These are phyloP conservation scores for Aschersonia sp. DNA, from an alignment of 2,329 filamentous ascomycete genomes.

Conservation along the genomic window DNA sequence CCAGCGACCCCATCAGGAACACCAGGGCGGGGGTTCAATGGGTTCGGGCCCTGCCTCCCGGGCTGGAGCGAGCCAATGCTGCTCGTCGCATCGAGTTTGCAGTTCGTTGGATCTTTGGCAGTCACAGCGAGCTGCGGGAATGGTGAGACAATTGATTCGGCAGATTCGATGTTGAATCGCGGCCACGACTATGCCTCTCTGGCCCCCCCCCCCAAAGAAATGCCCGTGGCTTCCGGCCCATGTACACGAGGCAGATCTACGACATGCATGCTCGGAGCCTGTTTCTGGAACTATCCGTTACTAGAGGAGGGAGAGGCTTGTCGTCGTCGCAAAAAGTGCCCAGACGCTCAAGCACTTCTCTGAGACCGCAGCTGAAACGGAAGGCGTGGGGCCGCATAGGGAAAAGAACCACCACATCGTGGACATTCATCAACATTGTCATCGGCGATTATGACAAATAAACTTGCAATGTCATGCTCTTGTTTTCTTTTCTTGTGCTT, in stretches of 20 bases:
- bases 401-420: neutral
- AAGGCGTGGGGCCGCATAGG: neutral
- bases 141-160: neutral
- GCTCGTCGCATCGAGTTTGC: neutral
- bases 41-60: too few species aligned
- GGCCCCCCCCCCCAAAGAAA: neutral
- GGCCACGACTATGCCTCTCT: neutral
- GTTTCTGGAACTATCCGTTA: neutral
- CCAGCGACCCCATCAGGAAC: too few species aligned
- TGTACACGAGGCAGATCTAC: neutral
- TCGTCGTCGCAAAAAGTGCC: neutral
- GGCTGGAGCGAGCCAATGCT: neutral
- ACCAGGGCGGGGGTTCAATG: too few species aligned
- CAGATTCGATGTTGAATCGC: neutral
- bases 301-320: neutral
- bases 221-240: neutral
- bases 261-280: neutral
- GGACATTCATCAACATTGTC: neutral
- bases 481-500: too few species aligned
- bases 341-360: neutral
- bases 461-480: too few species aligned
- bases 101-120: neutral
- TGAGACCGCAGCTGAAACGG: slow-evolving; percentile 1
- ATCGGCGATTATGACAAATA: neutral
- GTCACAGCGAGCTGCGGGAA: neutral